Percentiles rank a stretch among this genome's conserved stretches.
Conservation (phyloP, 225 moss, liverwort and hornwort genomes). For the Anthoceros angustus region DNA sequence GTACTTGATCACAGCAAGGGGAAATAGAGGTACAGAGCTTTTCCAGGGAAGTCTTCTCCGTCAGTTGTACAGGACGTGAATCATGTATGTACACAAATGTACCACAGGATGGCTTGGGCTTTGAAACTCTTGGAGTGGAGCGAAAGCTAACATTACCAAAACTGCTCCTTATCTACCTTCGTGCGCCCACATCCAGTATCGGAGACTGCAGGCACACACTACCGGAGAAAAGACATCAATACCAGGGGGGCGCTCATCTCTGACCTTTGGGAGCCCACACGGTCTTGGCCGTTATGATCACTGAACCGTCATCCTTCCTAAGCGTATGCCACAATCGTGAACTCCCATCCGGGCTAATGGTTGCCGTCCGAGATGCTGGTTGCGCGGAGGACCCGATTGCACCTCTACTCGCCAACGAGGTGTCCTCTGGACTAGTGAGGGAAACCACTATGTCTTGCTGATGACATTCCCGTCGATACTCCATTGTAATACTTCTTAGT, state of each 20-base stretch:
- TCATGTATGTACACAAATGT: too few relatives aligned
- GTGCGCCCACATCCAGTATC: too few relatives aligned
- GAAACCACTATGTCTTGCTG: constrained; percentile 65
- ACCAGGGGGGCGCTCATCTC: neutral
- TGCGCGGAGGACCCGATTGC: neutral
- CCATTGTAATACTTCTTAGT: constrained; percentile 68
- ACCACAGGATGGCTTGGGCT: too few relatives aligned
- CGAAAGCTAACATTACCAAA: too few relatives aligned
- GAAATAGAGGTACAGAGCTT: too few relatives aligned
- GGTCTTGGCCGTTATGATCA: neutral
- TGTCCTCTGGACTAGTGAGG: constrained; percentile 45
- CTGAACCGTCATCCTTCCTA: neutral
- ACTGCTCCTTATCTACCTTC: too few relatives aligned
- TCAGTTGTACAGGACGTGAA: too few relatives aligned
- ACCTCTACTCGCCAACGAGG: constrained; percentile 11
- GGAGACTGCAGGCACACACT: too few relatives aligned
- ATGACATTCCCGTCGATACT: constrained; percentile 70
- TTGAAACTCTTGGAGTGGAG: too few relatives aligned
- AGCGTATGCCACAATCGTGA: neutral
- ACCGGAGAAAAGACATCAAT: too few relatives aligned
- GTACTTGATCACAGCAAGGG: too few relatives aligned
- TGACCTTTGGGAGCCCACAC: neutral
- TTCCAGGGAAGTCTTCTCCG: too few relatives aligned
- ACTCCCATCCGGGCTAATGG: neutral
- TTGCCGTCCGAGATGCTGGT: neutral